Evolutionary conservation across 2,329 filamentous ascomycete genomes (phyloP), one percentile per base, ranked within the genome.

Genomic region (Arthroderma sp.): DNA sequence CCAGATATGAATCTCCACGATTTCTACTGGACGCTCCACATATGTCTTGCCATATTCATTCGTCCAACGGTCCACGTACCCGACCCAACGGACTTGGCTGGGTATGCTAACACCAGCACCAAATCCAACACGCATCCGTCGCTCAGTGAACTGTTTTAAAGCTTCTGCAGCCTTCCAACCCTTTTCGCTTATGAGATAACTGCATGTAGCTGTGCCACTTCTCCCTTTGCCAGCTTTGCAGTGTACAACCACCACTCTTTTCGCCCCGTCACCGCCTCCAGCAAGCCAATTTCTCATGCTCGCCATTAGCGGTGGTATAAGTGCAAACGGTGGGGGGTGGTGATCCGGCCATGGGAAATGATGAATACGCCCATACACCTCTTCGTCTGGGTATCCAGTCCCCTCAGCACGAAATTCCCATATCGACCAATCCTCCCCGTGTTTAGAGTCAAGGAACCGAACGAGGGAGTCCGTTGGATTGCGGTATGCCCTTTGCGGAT

Each of bases 361-460:
- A 51, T 82, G 77, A 51, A 96, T 81, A 3, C 88, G 75, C 31
- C 78, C 74, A 60, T 94, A 86, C 1, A 98, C 89, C 47, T 88
- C 84, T 11, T 80, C 76, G 58, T 98, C 91, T 0, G 87, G 87
- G 57, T 98, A 98, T 1, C 91, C 91, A 0, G 91, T 95, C 4
- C 91, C 91, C 62, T 98, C 91, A 32, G 87, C 91, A 38, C 91
- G 81, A 56, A 98, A 98, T 66, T 98, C 91, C 86, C 89, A 98
- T 56, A 98, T 94, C 3, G 83, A 80, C 91, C 91, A 98, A 50
- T 91, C 70, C 28, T 78, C 67, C 29, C 75, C 81, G 64, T 98
- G 91, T 57, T 87, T 85, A 38, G 74, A 69, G 64, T 96, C 86
- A 50, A 98, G 80, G 61, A 89, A 98, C 51, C 77, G 75, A 48